Percentiles rank a stretch among this genome's conserved stretches.
phyloP scores from a whole-genome alignment of 768 basidiomycete genomes.

The Podaxis carcinomalis region DNA sequence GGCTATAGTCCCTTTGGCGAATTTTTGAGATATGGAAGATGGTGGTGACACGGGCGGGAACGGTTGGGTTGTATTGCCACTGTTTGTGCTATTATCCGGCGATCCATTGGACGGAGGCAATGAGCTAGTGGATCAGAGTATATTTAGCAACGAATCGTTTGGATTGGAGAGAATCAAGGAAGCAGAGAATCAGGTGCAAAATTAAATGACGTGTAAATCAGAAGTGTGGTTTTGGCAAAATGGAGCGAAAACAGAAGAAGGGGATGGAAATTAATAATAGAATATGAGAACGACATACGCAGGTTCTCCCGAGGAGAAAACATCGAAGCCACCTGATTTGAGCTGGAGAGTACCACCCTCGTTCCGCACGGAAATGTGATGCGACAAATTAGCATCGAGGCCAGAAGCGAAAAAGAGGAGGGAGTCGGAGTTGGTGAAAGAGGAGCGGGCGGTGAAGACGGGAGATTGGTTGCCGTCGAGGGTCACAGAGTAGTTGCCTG shows the following conservation, averaged over 20 bases:
- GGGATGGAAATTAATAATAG: neutral
- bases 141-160: neutral
- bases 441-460: slow-evolving; percentile 47
- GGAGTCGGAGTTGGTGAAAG: slow-evolving; percentile 45
- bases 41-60: slow-evolving; percentile 16
- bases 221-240: neutral
- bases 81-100: neutral
- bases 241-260: slow-evolving; percentile 18
- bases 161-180: neutral
- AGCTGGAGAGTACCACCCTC: slow-evolving; percentile 50
- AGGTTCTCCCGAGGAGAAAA: slow-evolving; percentile 28
- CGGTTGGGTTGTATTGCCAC: slow-evolving; percentile 14
- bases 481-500: slow-evolving; percentile 55
- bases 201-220: slow-evolving; percentile 11
- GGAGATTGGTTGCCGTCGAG: slow-evolving; percentile 34
- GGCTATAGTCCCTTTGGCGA: slow-evolving; percentile 57
- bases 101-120: slow-evolving; percentile 9
- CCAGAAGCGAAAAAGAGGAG: slow-evolving; percentile 63
- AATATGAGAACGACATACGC: slow-evolving; percentile 16
- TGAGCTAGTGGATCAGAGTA: neutral
- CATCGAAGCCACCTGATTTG: slow-evolving; percentile 44
- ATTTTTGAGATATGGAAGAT: slow-evolving; percentile 8
- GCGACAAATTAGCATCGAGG: slow-evolving; percentile 44
- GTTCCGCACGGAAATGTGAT: slow-evolving; percentile 55
- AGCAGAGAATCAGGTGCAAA: neutral